Evolutionary conservation across 306 rosid genomes (phyloP).

Genomic region (Ormosia emarginata): DNA sequence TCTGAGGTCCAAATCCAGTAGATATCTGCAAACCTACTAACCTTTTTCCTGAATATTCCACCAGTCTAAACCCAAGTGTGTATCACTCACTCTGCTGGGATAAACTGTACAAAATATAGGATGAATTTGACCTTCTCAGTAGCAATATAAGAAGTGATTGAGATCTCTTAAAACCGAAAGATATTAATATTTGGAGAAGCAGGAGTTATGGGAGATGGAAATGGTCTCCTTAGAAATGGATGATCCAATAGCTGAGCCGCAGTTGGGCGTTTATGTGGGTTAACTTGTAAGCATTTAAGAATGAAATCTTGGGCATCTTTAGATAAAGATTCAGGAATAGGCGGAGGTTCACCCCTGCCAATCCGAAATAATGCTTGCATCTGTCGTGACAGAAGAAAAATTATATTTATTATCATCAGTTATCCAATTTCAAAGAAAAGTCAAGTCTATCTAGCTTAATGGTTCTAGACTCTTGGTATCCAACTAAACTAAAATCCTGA

Average conservation of each 20-base stretch:
- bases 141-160: background rate
- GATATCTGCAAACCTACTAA: conserved; percentile 12
- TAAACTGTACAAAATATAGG: conserved; percentile 11
- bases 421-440: conserved; percentile 1
- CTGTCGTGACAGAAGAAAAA: conserved; percentile 27
- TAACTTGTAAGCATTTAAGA: conserved; percentile 45
- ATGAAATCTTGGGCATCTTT: conserved; percentile 50
- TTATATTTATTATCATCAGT: background rate
- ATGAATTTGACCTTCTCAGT: background rate
- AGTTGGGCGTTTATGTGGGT: conserved; percentile 43
- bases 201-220: conserved; percentile 13
- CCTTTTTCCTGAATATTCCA: conserved; percentile 2
- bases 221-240: conserved; percentile 45
- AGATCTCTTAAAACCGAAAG: conserved; percentile 3
- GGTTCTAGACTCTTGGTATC: background rate
- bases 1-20: background rate
- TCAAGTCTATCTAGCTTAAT: background rate
- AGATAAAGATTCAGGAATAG: conserved; percentile 44
- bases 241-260: conserved; percentile 47
- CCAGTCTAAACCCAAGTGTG: conserved; percentile 9
- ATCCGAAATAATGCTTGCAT: conserved; percentile 52
- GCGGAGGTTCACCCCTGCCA: conserved; percentile 47
- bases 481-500: background rate
- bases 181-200: conserved; percentile 24
- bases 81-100: background rate